These are phyloP conservation scores for Chlamydomonas sphaeroides DNA, from an alignment of 139 green algal genomes.

Conservation along the genomic window DNA sequence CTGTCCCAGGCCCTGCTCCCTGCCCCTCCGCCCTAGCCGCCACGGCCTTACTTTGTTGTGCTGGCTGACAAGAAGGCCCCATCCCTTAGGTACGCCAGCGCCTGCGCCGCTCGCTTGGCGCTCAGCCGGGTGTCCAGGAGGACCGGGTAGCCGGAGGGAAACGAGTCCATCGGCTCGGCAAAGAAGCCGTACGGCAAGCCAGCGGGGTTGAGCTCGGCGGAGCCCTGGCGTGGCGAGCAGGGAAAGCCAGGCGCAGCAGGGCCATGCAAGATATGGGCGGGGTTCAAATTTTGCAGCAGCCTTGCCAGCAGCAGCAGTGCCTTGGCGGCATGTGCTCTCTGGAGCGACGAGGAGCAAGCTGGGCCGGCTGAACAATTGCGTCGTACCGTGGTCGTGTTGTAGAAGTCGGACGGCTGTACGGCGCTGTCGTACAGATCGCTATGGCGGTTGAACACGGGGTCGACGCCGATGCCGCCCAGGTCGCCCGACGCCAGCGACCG, in stretches of 20 bases:
- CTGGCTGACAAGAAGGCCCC: too few species aligned
- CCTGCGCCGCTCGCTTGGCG: too few species aligned
- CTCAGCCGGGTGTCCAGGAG: too few species aligned
- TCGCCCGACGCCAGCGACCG: background rate
- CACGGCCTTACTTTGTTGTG: too few species aligned
- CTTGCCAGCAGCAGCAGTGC: background rate
- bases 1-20: too few species aligned
- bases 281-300: background rate
- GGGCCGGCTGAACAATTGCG: background rate
- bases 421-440: background rate
- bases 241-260: too few species aligned
- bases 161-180: background rate
- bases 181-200: conserved; percentile 44
- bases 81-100: too few species aligned
- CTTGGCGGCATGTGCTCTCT: background rate
- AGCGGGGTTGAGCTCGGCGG: background rate
- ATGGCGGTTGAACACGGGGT: background rate
- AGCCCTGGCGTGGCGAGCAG: background rate
- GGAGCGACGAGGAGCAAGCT: background rate
- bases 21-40: too few species aligned
- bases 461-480: background rate
- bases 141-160: conserved; percentile 35
- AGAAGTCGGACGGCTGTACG: background rate
- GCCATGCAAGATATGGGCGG: background rate
- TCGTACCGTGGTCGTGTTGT: background rate